Base-by-base conservation (phyloP, 345 rosid genomes). In the Boechera divaricarpa region DNA sequence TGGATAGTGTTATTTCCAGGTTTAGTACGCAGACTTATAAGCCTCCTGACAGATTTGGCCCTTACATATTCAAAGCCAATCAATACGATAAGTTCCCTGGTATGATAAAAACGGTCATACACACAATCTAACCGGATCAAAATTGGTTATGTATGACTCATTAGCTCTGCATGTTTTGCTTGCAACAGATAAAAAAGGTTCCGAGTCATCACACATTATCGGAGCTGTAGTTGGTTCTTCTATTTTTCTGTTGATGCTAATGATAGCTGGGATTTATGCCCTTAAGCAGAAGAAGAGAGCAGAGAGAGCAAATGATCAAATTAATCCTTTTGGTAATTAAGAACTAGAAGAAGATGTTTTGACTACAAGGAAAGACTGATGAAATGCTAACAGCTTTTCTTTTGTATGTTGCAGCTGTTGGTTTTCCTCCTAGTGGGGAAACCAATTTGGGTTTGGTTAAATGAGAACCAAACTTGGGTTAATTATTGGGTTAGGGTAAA, bases 261-360 rank as follows among this genome's bases (percentile, higher is more conserved):
- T 1, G 1, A 36, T 36, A 36, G 47, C 65, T 10, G 47, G 65
- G 9, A 36, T 60, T 10, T 60, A 60, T 38, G 65, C 65, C 36
- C 31, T 36, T 38, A 60, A 12, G 1, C 65, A 60, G 29, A 60
- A 60, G 65, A 60, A 11, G 2, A 60, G 65, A 60, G 65, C 65
- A 9, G 31, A 60, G 47, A 60, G 31, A 36, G 65, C 65, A 36
- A 16, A 83, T 24, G 83, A 73, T 42, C 80, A 70, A 65, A 88
- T 60, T 10, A 21, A 60, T 36, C 65, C 47, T 38, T 60, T 60
- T 36, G 65, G 65, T 60, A 21, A 21, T 21, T 21, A 60, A 35
- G n/a, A n/a, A n/a, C 35, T 24, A 54, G 1, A 36, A 35, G 2
- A 28, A 12, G 38, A 18, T 13, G 38, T 56, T 31, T 52, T 18